A percentile compares a stretch with the other conserved stretches of the same genome.
These are phyloP conservation scores for Phytophthora rubi DNA, from an alignment of 352 stramenopile genomes.

Conservation along the genomic window DNA sequence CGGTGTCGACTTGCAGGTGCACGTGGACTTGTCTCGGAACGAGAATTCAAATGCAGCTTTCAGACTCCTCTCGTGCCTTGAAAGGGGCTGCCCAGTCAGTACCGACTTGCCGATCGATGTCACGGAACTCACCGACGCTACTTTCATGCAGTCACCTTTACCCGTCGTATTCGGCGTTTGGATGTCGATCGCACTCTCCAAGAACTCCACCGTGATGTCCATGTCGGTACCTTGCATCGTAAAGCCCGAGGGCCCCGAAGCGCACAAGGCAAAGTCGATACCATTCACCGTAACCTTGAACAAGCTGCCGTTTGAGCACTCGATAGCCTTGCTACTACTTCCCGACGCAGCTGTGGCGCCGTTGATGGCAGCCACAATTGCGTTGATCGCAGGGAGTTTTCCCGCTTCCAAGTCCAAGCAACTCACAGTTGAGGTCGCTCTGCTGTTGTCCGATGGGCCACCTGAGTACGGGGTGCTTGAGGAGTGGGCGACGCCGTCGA, in stretches of 20 bases:
- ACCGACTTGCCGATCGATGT: neutral
- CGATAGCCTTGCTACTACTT: neutral
- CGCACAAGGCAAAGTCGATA: constrained; percentile 14
- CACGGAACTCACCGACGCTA: neutral
- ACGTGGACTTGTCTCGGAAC: neutral
- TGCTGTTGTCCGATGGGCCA: neutral
- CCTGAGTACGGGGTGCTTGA: neutral
- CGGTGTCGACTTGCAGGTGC: constrained; percentile 1
- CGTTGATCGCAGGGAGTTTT: constrained; percentile 15
- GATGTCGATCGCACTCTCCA: constrained; percentile 5
- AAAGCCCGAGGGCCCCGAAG: constrained; percentile 6
- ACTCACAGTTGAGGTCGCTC: neutral
- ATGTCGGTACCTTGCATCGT: constrained; percentile 14
- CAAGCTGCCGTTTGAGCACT: constrained; percentile 9
- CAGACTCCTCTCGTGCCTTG: neutral
- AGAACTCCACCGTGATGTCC: constrained; percentile 1
- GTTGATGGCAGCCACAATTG: constrained; percentile 7
- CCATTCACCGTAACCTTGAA: constrained; percentile 8
- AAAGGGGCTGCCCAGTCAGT: neutral
- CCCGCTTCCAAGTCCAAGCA: constrained; percentile 9
- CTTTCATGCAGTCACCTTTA: constrained; percentile 2
- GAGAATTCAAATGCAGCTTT: constrained; percentile 3
- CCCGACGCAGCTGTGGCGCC: constrained; percentile 1
- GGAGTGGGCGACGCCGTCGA: neutral
- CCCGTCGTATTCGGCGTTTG: neutral